A percentile compares a stretch with the other conserved stretches of the same genome.
Conservation (phyloP, 768 basidiomycete genomes). For the Sporobolomyces roseus region DNA sequence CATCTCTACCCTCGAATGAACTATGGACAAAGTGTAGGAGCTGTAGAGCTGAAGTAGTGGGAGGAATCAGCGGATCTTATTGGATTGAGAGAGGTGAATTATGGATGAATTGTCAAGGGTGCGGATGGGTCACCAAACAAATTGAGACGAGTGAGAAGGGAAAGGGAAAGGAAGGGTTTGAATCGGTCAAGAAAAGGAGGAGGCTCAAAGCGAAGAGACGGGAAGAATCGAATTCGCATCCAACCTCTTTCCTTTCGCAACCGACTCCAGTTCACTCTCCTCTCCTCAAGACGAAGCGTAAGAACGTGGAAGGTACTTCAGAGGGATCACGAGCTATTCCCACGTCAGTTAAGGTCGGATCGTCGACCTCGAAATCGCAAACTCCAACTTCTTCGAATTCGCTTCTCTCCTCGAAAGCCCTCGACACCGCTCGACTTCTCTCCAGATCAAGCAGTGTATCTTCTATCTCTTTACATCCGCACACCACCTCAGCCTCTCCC, state of each 20-base stretch:
- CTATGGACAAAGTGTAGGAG: slow-evolving; percentile 3
- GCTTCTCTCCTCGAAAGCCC: neutral
- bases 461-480: neutral
- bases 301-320: neutral
- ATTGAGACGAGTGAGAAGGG: neutral
- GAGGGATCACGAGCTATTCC: too few species aligned
- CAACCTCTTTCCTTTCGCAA: neutral
- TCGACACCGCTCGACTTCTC: neutral
- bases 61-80: slow-evolving; percentile 11
- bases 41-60: slow-evolving; percentile 18
- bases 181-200: neutral
- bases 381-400: too few species aligned
- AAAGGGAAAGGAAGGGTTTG: neutral
- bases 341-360: too few species aligned
- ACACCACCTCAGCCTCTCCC: neutral
- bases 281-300: neutral
- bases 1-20: neutral
- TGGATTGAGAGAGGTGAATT: neutral
- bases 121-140: neutral
- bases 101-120: slow-evolving; percentile 15
- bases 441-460: too few species aligned
- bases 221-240: neutral
- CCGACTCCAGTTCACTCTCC: neutral
- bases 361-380: neutral
- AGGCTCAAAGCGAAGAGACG: neutral